Percentiles rank a stretch among this genome's conserved stretches.
Conservation (phyloP, 768 basidiomycete genomes). For the Filobasidium wieringae region DNA sequence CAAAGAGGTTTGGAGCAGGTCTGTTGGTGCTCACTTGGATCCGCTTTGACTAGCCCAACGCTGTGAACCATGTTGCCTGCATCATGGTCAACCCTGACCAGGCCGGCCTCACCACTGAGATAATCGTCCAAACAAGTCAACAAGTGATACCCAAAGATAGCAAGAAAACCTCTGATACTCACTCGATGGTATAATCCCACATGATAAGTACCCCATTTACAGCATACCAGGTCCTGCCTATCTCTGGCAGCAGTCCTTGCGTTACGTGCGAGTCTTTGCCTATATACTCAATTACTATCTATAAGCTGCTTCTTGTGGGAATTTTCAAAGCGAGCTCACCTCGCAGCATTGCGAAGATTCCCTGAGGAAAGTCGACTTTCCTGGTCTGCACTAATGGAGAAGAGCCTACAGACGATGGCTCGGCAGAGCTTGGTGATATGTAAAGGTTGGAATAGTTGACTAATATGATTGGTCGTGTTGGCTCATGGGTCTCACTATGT, state of each 20-base stretch:
- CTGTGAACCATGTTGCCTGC: conserved; percentile 68
- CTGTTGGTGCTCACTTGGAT: conserved; percentile 42
- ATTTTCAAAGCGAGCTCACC: not conserved
- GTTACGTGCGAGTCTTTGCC: not conserved
- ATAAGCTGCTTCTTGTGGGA: not conserved
- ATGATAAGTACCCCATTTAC: conserved; percentile 87
- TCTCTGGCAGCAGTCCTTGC: conserved; percentile 69
- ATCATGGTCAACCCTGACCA: conserved; percentile 83
- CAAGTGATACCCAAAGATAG: not conserved
- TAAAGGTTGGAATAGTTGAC: too few species aligned
- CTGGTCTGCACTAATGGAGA: not conserved
- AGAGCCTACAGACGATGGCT: too few species aligned
- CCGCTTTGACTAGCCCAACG: conserved; percentile 78
- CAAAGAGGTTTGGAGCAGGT: not conserved
- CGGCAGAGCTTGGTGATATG: too few species aligned
- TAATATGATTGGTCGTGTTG: too few species aligned
- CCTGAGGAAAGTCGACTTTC: not conserved
- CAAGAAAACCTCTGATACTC: conserved; percentile 32
- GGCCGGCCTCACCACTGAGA: conserved; percentile 54
- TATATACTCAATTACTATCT: not conserved
- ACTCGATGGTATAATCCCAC: conserved; percentile 96
- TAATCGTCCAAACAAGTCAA: not conserved
- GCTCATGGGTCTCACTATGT: too few species aligned
- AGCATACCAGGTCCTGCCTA: conserved; percentile 89
- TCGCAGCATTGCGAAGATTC: not conserved